phyloP scores from a whole-genome alignment of 768 basidiomycete species.

The Butyriboletus loyo region DNA sequence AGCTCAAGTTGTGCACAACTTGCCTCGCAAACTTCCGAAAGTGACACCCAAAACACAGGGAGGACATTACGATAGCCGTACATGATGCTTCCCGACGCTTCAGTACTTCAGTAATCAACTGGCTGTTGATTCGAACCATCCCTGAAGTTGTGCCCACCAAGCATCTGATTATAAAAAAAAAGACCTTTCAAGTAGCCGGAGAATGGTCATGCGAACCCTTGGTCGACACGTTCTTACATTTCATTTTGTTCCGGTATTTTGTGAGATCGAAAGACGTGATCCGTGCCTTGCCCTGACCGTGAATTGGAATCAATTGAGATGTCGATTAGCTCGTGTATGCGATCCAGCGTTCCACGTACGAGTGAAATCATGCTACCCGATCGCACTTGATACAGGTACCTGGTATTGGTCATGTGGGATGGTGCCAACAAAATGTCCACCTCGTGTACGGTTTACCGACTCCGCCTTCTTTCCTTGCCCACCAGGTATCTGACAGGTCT shows the following conservation, averaged over 20 bases:
- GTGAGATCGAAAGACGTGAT: neutral
- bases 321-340: neutral
- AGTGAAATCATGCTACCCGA: neutral
- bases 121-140: neutral
- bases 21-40: neutral
- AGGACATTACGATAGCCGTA: neutral
- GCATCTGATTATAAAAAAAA: neutral
- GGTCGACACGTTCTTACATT: neutral
- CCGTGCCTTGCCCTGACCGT: neutral
- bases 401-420: neutral
- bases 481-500: neutral
- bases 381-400: neutral
- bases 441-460: neutral
- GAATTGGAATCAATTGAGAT: neutral
- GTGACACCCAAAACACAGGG: neutral
- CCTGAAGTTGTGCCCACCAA: neutral
- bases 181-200: neutral
- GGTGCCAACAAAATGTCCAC: neutral
- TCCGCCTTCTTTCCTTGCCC: neutral
- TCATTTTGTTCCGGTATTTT: neutral
- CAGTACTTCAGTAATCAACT: no score
- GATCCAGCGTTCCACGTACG: neutral
- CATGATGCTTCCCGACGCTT: neutral
- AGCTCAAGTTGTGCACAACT: neutral
- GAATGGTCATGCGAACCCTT: neutral